Evolutionary conservation across 108 stramenopile genomes (phyloP).

Genomic region (Conticribra guillardii): DNA sequence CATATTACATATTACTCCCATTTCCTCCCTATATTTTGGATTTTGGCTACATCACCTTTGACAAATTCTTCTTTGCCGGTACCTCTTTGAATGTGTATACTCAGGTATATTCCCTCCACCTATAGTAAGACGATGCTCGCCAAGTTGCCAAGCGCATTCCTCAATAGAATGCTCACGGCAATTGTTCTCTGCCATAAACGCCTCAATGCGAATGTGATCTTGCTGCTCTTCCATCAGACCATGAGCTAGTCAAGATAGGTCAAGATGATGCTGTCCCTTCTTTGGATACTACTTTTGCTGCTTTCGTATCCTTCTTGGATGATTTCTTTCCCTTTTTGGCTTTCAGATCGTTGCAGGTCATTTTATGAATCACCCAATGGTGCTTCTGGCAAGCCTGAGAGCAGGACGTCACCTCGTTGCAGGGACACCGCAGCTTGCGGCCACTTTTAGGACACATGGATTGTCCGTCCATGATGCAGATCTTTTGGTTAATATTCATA

Average conservation of each 20-base stretch:
- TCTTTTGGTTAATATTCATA: constrained; percentile 13
- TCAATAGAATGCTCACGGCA: constrained; percentile 21
- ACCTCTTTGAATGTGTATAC: too few species aligned
- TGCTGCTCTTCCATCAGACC: constrained; percentile 29
- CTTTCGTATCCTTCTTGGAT: neutral
- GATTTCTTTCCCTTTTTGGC: constrained; percentile 3
- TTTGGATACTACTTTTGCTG: too few species aligned
- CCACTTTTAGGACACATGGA: constrained; percentile 16
- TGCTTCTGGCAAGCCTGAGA: constrained; percentile 11
- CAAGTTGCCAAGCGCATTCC: constrained; percentile 38
- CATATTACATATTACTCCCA: constrained; percentile 21
- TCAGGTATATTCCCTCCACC: constrained; percentile 16
- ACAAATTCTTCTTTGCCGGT: constrained; percentile 26
- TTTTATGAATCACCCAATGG: constrained; percentile 27
- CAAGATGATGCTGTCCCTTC: too few species aligned
- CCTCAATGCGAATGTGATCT: constrained; percentile 24
- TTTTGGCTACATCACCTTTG: constrained; percentile 35
- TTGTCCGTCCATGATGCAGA: constrained; percentile 22
- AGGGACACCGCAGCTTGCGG: constrained; percentile 19
- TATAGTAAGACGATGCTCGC: constrained; percentile 32
- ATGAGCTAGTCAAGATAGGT: too few species aligned
- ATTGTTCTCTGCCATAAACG: constrained; percentile 30
- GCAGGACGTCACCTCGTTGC: constrained; percentile 19
- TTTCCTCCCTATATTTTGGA: constrained; percentile 29
- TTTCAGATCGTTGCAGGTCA: constrained; percentile 8